Conservation (phyloP, 2,329 filamentous ascomycete species). For the Pseudogymnoascus destructans region DNA sequence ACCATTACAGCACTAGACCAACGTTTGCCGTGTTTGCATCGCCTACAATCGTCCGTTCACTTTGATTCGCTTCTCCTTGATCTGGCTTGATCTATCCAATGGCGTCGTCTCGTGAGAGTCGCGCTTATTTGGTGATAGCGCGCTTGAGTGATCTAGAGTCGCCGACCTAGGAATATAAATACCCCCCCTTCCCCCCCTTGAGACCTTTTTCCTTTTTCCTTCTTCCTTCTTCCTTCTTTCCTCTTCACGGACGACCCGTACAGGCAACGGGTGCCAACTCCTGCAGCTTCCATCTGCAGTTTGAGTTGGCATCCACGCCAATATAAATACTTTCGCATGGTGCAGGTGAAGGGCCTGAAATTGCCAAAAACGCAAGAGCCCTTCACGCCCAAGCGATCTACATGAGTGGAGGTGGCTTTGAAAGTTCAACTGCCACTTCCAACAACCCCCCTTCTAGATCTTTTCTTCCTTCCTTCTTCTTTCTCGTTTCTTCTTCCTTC, state of each 20-base stretch:
- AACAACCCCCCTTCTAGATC: background rate
- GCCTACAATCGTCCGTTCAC: background rate
- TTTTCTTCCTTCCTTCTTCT: background rate
- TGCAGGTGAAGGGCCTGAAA: background rate
- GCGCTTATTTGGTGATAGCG: constrained; percentile 6
- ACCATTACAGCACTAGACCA: background rate
- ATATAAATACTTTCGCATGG: background rate
- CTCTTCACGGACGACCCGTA: background rate
- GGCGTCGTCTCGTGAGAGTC: constrained; percentile 1
- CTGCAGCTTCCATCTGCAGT: background rate
- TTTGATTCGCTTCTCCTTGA: background rate
- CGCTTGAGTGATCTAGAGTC: constrained; percentile 2
- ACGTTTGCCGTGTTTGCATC: constrained; percentile 5
- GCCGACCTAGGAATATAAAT: background rate
- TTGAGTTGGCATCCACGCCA: background rate
- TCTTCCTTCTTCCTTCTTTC: background rate
- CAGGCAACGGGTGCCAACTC: background rate
- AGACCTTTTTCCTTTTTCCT: background rate
- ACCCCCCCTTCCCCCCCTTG: background rate
- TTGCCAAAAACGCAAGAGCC: constrained; percentile 6
- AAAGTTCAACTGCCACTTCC: background rate
- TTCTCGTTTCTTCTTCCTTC: background rate
- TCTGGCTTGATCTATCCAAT: background rate
- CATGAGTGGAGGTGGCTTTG: background rate
- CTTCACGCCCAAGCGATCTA: background rate